Conservation (phyloP, 352 stramenopile species). For the Phytophthora agathidicida region DNA sequence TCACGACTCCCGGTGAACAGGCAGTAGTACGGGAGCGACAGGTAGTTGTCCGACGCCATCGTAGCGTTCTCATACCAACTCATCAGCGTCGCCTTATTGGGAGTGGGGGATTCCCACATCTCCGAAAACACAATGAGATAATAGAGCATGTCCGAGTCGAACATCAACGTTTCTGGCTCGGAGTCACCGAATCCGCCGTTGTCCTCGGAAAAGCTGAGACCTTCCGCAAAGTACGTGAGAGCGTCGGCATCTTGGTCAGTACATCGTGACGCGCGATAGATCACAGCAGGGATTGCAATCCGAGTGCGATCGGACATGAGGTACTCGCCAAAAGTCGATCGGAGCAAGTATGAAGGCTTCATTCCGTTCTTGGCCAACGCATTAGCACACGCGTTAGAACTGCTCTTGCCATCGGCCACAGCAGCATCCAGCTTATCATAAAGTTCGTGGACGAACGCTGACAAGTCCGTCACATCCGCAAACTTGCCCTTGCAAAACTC, state of each 20-base stretch:
- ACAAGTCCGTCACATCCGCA: slow-evolving; percentile 49
- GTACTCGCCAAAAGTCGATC: slow-evolving; percentile 63
- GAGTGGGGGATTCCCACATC: slow-evolving; percentile 70
- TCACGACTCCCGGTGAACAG: slow-evolving; percentile 73
- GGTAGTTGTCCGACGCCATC: slow-evolving; percentile 76
- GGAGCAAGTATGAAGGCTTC: slow-evolving; percentile 74
- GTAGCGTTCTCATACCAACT: slow-evolving; percentile 63
- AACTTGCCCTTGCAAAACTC: slow-evolving; percentile 74
- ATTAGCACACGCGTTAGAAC: slow-evolving; percentile 56
- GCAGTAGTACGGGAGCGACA: slow-evolving; percentile 76
- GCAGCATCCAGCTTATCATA: slow-evolving; percentile 62
- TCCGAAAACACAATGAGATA: slow-evolving; percentile 83
- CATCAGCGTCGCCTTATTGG: slow-evolving; percentile 56
- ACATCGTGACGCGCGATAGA: slow-evolving; percentile 59
- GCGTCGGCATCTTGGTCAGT: slow-evolving; percentile 40
- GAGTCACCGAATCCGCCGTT: slow-evolving; percentile 28
- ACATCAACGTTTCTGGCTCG: slow-evolving; percentile 57
- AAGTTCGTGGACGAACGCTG: slow-evolving; percentile 52
- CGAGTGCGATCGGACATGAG: slow-evolving; percentile 53
- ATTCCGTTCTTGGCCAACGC: slow-evolving; percentile 41
- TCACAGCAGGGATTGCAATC: slow-evolving; percentile 55
- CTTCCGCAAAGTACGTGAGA: slow-evolving; percentile 45
- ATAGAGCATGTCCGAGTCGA: slow-evolving; percentile 77
- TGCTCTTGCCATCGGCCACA: slow-evolving; percentile 37
- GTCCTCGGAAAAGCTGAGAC: slow-evolving; percentile 1